Base-by-base conservation (phyloP, 495 filamentous ascomycete species). In the Hypoxylon lienhwacheense region DNA sequence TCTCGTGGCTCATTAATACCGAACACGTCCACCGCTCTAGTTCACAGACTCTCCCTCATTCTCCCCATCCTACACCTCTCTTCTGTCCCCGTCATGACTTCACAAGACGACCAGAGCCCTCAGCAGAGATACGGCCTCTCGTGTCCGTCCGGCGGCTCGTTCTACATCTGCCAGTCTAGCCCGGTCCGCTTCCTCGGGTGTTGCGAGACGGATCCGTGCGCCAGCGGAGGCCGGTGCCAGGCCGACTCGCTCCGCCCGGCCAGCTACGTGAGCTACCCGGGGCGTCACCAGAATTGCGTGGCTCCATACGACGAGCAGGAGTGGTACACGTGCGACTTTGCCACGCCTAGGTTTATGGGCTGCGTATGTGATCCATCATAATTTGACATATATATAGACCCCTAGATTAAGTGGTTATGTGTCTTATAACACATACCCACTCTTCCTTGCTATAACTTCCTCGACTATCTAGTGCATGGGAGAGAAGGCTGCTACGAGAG, bases 181-280 rank as follows among this genome's bases (percentile, higher is more conserved):
- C 35, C 21, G 4, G 31, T 39, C n/a, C 42, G 60, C 20, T 73
- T 73, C 33, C 11, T 73, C 5, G 70, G 70, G 0, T 73, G 70
- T 43, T 72, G 70, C 36, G 62, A 48, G 21, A 53, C 40, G 39
- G 19, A 72, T 16, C 69, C 70, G 2, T 72, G 69, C 42, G 15
- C 45, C 12, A 43, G 43, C 7, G 59, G 57, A 11, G 63, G 56
- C 5, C 46, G 55, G 16, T 73, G 69, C 17, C 64, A 63, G 6
- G 32, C 28, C 2, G 45, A 35, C 10, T 10, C 51, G 3, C 59
- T 73, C 11, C 51, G 36, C 7, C 19, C 35, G 3, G 56, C 66
- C 0, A 55, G 62, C 25, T 73, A 66, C 45, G 53, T 44, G 5
- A n/a, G 12, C 16, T 51, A 53, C 15, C 47, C 28, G 6, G 66